Percentiles rank a stretch among this genome's conserved stretches.
These are phyloP conservation scores for Suzukiozyma palmioleophila DNA, from an alignment of 1,139 yeast species.

Conservation along the genomic window DNA sequence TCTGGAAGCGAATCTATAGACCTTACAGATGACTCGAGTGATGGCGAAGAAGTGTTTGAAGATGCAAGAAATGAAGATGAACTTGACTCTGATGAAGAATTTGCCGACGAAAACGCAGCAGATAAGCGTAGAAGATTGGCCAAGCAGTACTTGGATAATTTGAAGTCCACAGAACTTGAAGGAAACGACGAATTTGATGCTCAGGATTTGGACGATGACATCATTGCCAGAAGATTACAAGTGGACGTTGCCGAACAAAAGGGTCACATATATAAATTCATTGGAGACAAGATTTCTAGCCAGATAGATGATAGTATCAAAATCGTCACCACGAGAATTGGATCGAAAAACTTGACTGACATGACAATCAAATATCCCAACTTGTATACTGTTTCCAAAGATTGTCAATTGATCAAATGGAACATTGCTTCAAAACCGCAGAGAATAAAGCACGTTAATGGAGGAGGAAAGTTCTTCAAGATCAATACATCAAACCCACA, in stretches of 20 bases:
- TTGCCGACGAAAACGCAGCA: constrained; percentile 75
- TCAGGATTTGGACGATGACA: constrained; percentile 85
- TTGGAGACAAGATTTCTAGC: constrained; percentile 44
- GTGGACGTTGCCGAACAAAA: constrained; percentile 87
- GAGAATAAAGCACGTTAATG: constrained; percentile 60
- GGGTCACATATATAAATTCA: constrained; percentile 73
- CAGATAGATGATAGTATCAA: constrained; percentile 39
- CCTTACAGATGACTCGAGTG: constrained; percentile 16
- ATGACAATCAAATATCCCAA: constrained; percentile 52
- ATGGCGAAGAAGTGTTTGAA: constrained; percentile 11
- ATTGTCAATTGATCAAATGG: constrained; percentile 78
- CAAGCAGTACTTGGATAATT: constrained; percentile 80
- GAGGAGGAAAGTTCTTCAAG: constrained; percentile 47
- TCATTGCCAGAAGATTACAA: constrained; percentile 72
- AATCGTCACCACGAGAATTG: constrained; percentile 48
- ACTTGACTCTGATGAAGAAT: constrained; percentile 63
- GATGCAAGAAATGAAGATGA: constrained; percentile 35
- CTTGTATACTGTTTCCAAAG: constrained; percentile 82
- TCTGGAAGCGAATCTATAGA: constrained; percentile 19
- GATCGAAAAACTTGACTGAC: constrained; percentile 54
- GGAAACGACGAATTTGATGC: constrained; percentile 73
- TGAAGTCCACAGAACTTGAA: constrained; percentile 51
- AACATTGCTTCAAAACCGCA: constrained; percentile 48
- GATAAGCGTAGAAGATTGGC: constrained; percentile 94
- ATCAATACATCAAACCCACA: constrained; percentile 34